phyloP scores from a whole-genome alignment of 495 filamentous ascomycete species.

The Talaromyces trachyspermus region DNA sequence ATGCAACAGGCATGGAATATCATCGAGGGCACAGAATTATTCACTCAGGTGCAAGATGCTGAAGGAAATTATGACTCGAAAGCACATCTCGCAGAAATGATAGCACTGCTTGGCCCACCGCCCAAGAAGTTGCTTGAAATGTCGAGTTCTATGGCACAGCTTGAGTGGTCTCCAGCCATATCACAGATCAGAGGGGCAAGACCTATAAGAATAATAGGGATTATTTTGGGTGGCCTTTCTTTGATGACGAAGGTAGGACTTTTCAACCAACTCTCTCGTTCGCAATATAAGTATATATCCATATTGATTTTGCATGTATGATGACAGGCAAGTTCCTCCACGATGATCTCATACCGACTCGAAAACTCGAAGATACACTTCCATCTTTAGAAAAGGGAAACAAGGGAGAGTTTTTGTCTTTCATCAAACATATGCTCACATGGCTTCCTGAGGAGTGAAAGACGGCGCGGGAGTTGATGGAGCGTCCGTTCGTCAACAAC shows the following conservation, averaged over 20 bases:
- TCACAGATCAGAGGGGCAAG: conserved; percentile 10
- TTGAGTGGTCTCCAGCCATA: conserved; percentile 3
- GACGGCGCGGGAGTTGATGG: conserved; percentile 34
- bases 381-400: conserved; percentile 26
- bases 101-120: conserved; percentile 21
- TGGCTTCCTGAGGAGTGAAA: conserved; percentile 41
- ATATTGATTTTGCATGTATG: neutral
- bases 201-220: conserved; percentile 10
- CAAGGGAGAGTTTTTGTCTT: conserved; percentile 29
- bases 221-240: conserved; percentile 13
- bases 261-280: neutral
- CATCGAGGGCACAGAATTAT: conserved; percentile 19
- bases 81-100: conserved; percentile 22
- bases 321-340: conserved; percentile 11
- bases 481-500: conserved; percentile 8
- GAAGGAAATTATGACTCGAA: conserved; percentile 16
- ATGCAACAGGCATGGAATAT: conserved; percentile 22
- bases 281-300: neutral
- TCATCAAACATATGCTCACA: conserved; percentile 41
- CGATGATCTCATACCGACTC: conserved; percentile 12
- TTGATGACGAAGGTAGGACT: conserved; percentile 12
- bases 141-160: conserved; percentile 1
- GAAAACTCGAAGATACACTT: conserved; percentile 24
- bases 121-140: conserved; percentile 18
- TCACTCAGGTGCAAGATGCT: conserved; percentile 14